Evolutionary conservation across 1,139 yeast species (phyloP).

Genomic region (Citeromyces hawaiiensis): DNA sequence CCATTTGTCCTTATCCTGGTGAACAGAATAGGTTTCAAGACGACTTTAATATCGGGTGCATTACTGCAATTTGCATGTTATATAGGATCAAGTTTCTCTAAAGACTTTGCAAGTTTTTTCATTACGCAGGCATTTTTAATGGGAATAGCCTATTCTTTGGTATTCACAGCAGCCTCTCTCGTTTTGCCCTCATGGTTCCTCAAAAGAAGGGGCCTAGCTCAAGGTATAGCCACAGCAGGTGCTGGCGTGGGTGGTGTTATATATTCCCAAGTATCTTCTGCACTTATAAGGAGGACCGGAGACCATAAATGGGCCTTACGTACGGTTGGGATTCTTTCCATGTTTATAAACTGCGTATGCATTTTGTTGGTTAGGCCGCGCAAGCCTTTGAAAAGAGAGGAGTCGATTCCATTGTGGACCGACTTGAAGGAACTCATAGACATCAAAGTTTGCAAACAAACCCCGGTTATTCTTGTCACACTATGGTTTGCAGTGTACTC

Average conservation of each 20-base stretch:
- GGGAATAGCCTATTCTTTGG: conserved; percentile 46
- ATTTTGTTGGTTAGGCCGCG: conserved; percentile 32
- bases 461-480: conserved; percentile 29
- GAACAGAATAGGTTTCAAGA: conserved; percentile 23
- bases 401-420: conserved; percentile 2
- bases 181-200: conserved; percentile 52
- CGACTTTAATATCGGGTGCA: conserved; percentile 32
- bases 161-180: conserved; percentile 44
- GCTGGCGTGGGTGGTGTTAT: conserved; percentile 50
- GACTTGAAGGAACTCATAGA: conserved; percentile 8
- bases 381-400: conserved; percentile 20
- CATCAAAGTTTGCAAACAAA: conserved; percentile 9
- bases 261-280: conserved; percentile 22
- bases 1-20: conserved; percentile 32
- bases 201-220: conserved; percentile 40
- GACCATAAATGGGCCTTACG: conserved; percentile 58
- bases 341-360: conserved; percentile 20
- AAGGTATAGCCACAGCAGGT: conserved; percentile 40
- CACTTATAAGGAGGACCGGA: conserved; percentile 34
- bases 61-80: conserved; percentile 41
- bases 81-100: conserved; percentile 52
- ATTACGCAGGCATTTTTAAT: conserved; percentile 58
- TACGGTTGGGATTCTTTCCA: conserved; percentile 35
- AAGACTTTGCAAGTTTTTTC: conserved; percentile 45
- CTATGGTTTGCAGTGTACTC: conserved; percentile 44